Base-by-base conservation (phyloP, 257 asterid species). In the Galeopsis tetrahit region DNA sequence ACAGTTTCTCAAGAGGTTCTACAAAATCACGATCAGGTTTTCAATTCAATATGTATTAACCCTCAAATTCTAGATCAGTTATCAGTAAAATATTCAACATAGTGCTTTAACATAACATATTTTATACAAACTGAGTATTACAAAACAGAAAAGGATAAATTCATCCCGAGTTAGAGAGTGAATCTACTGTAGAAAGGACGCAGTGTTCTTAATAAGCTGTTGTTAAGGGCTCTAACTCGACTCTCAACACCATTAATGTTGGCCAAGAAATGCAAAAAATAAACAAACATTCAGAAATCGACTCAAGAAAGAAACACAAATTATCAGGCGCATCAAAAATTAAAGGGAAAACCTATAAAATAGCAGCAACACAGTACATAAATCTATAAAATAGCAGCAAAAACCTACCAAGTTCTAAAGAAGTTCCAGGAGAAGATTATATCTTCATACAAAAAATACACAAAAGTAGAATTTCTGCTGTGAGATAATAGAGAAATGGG, bases 331-430 rank as follows among this genome's bases (percentile, higher is more conserved):
- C 66, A 62, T 62, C 68, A 62, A 33, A 56, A 61, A 2, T 35
- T 2, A 14, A 61, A 57, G 15, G 63, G 39, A 31, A 5, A 35
- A 73, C 63, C 69, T 36, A 57, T 17, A 11, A 49, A 62, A 17
- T 2, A 73, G 13, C 0, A 10, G 49, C 62, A 51, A 28, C 28
- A 21, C 28, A 21, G 28, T 39, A 52, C 31, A 52, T 52, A 5
- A 73, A 73, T 73, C 69, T 36, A 57, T 17, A 11, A 49, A 62
- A 17, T 2, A 73, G 13, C 0, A 10, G 49, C 46, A 64, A 52
- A 73, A 36, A 65, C 67, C 49, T 52, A 74, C 61, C 72, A 15
- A 66, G 31, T 42, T 21, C 32, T 33, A 14, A 63, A 51, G 0
- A 1, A 52, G 32, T 34, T 10, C 62, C 2, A 8, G 40, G 0